Conservation (phyloP, 2,329 filamentous ascomycete species). For the Sclerotinia spermophila region DNA sequence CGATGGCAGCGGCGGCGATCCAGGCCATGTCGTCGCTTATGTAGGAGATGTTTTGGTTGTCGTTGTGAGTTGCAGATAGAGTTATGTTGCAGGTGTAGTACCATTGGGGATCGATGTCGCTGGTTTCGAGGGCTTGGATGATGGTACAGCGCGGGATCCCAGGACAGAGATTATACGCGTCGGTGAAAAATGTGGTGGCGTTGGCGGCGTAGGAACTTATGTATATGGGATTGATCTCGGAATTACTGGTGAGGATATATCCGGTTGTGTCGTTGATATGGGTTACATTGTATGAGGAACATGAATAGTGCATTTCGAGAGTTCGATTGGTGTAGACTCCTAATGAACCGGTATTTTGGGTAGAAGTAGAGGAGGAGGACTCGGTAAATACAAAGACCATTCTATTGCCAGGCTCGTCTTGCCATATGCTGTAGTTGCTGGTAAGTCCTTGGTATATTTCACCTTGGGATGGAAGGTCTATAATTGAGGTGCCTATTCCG, state of each 20-base stretch:
- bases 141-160: slow-evolving; percentile 26
- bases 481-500: slow-evolving; percentile 22
- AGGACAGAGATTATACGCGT: slow-evolving; percentile 27
- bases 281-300: slow-evolving; percentile 36
- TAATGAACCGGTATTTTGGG: slow-evolving; percentile 22
- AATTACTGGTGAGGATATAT: slow-evolving; percentile 33
- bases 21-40: slow-evolving; percentile 39
- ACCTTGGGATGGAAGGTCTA: not conserved
- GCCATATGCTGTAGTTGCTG: not conserved
- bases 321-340: slow-evolving; percentile 38
- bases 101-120: slow-evolving; percentile 37
- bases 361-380: slow-evolving; percentile 17
- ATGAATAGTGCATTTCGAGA: slow-evolving; percentile 35
- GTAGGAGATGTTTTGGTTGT: slow-evolving; percentile 26
- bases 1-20: slow-evolving; percentile 41
- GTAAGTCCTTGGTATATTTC: not conserved
- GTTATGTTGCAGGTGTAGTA: slow-evolving; percentile 44
- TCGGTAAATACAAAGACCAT: slow-evolving; percentile 39
- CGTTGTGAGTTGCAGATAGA: slow-evolving; percentile 38
- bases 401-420: not conserved
- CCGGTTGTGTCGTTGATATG: slow-evolving; percentile 34
- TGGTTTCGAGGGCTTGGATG: slow-evolving; percentile 42
- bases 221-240: slow-evolving; percentile 26
- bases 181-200: slow-evolving; percentile 41
- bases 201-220: slow-evolving; percentile 33